Evolutionary conservation across 2,329 filamentous ascomycete genomes (phyloP).

Genomic region (Pseudogymnoascus sp.): DNA sequence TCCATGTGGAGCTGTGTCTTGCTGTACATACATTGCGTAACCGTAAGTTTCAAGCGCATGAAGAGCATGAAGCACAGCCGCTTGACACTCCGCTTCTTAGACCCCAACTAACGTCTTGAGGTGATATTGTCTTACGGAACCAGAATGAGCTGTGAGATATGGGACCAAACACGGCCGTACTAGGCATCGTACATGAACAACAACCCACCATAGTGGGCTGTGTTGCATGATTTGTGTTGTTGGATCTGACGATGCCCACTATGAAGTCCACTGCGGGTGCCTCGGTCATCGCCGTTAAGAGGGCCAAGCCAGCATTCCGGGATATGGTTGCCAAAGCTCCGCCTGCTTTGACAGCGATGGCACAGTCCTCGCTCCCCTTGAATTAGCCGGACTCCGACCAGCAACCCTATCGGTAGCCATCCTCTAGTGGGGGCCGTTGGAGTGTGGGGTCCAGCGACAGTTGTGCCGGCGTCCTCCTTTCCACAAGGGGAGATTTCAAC

Average conservation of each 20-base stretch:
- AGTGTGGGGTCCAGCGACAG: not conserved
- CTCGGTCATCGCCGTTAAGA: not conserved
- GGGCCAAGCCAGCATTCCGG: not conserved
- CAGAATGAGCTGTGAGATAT: not conserved
- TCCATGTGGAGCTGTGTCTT: constrained; percentile 1
- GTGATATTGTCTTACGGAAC: not conserved
- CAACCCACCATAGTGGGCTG: not conserved
- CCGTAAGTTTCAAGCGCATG: not conserved
- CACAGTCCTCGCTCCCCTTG: not conserved
- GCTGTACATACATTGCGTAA: not conserved
- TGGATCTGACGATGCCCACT: not conserved
- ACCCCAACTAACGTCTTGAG: not conserved
- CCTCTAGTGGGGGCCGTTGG: not conserved
- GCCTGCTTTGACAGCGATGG: constrained; percentile 2
- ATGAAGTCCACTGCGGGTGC: not conserved
- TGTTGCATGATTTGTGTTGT: not conserved
- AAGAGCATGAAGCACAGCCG: not conserved
- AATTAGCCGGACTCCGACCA: constrained; percentile 4
- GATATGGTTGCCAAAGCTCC: not conserved
- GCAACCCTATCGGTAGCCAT: constrained; percentile 4
- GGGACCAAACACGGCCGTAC: not conserved
- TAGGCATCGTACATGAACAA: not conserved
- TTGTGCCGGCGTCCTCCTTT: not conserved
- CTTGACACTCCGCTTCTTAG: constrained; percentile 4
- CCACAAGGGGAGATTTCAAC: not conserved